Conservation (phyloP, 1,284 basidiomycete genomes). For the Cystobasidium pallidum region DNA sequence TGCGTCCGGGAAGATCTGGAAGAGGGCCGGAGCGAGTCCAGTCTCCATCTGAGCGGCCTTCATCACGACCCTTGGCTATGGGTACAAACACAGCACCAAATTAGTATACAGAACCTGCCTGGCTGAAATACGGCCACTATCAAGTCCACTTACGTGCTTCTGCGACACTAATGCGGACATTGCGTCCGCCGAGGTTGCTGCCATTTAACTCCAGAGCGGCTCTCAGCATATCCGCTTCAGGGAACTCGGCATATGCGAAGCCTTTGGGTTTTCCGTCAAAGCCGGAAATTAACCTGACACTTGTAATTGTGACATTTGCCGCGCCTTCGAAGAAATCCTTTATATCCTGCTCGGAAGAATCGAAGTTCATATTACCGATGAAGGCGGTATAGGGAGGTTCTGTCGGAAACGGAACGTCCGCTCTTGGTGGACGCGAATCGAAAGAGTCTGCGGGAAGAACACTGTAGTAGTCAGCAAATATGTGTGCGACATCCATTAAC, state of each 20-base stretch:
- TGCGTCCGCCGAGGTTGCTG: slow-evolving; percentile 72
- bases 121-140: too few species aligned
- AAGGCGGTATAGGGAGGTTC: slow-evolving; percentile 94
- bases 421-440: slow-evolving; percentile 65
- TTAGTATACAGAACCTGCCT: not conserved
- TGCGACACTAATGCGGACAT: slow-evolving; percentile 87
- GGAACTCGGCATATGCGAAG: slow-evolving; percentile 96
- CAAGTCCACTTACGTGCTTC: slow-evolving; percentile 77
- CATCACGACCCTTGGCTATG: slow-evolving; percentile 19
- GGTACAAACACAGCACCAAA: not conserved
- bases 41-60: slow-evolving; percentile 50
- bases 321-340: slow-evolving; percentile 72
- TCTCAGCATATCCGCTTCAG: slow-evolving; percentile 78
- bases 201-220: slow-evolving; percentile 71
- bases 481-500: not conserved
- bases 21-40: slow-evolving; percentile 52
- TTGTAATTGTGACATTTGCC: slow-evolving; percentile 66
- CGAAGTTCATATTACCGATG: slow-evolving; percentile 93
- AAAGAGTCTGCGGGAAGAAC: slow-evolving; percentile 41
- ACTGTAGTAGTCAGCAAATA: not conserved
- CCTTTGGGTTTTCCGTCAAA: slow-evolving; percentile 88
- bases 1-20: slow-evolving; percentile 50
- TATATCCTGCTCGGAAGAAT: slow-evolving; percentile 81
- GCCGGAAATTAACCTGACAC: slow-evolving; percentile 89
- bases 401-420: slow-evolving; percentile 92